phyloP scores from a whole-genome alignment of 768 basidiomycete genomes.

The Serendipita sp. region DNA sequence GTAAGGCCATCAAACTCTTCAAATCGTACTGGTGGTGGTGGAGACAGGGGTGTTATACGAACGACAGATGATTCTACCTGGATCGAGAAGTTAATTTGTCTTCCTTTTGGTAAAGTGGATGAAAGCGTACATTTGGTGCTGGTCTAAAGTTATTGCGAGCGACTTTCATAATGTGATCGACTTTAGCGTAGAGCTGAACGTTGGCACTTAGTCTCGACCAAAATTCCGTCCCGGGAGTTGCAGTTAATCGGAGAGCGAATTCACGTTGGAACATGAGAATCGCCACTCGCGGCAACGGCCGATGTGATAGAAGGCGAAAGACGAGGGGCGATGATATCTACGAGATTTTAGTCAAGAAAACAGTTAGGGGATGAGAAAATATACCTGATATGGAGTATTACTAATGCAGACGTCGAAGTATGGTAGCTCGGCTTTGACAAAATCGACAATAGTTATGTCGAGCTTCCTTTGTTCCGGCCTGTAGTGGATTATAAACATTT shows the following conservation, averaged over 20 bases:
- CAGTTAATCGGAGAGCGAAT: slow-evolving; percentile 84
- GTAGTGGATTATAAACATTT: background rate
- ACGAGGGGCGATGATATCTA: slow-evolving; percentile 90
- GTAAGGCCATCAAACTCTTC: slow-evolving; percentile 96
- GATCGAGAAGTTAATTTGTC: no score
- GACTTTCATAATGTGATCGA: slow-evolving; percentile 92
- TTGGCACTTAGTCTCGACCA: slow-evolving; percentile 95
- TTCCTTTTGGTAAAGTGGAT: background rate
- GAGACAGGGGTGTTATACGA: slow-evolving; percentile 78
- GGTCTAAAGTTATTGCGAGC: slow-evolving; percentile 95
- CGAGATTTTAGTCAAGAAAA: background rate
- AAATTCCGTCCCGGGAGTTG: slow-evolving; percentile 60
- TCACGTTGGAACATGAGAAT: slow-evolving; percentile 99
- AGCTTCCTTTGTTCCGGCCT: slow-evolving; percentile 94
- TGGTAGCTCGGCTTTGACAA: slow-evolving; percentile 93
- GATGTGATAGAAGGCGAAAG: slow-evolving; percentile 90
- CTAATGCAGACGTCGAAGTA: slow-evolving; percentile 99
- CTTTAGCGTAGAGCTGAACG: slow-evolving; percentile 92
- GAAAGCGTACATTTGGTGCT: slow-evolving; percentile 32
- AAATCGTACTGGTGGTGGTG: slow-evolving; percentile 88
- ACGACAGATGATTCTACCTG: slow-evolving; percentile 89
- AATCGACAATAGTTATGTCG: slow-evolving; percentile 91
- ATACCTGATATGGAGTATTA: slow-evolving; percentile 91
- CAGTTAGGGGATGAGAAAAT: background rate
- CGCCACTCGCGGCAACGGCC: slow-evolving; percentile 81